These are phyloP conservation scores for Apiotrichum veenhuisii DNA, from an alignment of 1,284 basidiomycete genomes.

Conservation along the genomic window DNA sequence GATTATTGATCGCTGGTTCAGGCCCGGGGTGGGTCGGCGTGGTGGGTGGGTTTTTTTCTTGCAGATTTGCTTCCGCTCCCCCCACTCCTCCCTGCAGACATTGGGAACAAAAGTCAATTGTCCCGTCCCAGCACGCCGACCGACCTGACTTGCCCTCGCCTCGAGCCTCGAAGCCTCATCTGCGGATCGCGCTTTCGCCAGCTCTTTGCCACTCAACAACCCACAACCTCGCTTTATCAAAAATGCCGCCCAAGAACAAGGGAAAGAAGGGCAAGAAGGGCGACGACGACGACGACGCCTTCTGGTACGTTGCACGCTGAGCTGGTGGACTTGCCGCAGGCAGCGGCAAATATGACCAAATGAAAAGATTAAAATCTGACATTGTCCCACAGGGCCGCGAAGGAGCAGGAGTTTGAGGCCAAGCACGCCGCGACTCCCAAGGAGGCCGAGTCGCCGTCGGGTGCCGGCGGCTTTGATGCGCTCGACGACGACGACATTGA, in stretches of 20 bases:
- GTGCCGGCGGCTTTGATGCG: conserved; percentile 37
- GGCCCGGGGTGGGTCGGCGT: too few species aligned
- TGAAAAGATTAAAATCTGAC: conserved; percentile 2
- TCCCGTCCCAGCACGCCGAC: background rate
- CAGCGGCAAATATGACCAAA: conserved; percentile 12
- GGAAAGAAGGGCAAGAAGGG: conserved; percentile 79
- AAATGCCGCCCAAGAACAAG: conserved; percentile 83
- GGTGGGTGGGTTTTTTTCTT: background rate
- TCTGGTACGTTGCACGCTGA: conserved; percentile 60
- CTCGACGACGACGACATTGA: conserved; percentile 57
- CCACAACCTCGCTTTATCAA: conserved; percentile 9
- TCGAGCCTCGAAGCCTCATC: too few species aligned
- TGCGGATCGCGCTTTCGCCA: background rate
- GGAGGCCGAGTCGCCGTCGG: conserved; percentile 52
- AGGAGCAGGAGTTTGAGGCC: conserved; percentile 38
- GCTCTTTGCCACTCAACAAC: background rate
- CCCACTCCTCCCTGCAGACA: too few species aligned
- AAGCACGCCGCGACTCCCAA: conserved; percentile 54
- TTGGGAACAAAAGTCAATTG: conserved; percentile 1
- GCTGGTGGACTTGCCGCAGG: conserved; percentile 3
- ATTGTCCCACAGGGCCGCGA: conserved; percentile 42
- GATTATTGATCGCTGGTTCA: too few species aligned
- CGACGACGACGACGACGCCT: conserved; percentile 66
- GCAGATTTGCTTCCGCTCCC: background rate
- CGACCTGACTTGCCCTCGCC: too few species aligned